Evolutionary conservation across 2,329 filamentous ascomycete species (phyloP), one percentile per base, ranked within the genome.

Genomic region (Penicillium sp.): DNA sequence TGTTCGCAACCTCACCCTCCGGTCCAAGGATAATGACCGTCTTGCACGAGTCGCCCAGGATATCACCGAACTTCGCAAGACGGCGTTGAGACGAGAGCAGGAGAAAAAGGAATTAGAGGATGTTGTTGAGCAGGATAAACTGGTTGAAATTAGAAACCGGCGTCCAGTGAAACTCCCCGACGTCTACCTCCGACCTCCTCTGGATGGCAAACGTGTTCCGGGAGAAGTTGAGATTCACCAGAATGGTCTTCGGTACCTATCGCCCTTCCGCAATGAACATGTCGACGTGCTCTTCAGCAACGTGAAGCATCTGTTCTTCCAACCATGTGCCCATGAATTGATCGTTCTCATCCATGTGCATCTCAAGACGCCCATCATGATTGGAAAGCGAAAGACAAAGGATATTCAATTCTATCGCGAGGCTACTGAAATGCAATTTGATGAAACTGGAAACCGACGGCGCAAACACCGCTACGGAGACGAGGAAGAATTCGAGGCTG

Each of bases 41-140:
- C 92, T 99, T 73, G 89, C 91, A 58, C 91, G 96, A 68, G 94
- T 99, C 65, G 89, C 92, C 13, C 89, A 89, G 60, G 90, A 96
- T 70, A 97, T 99, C 68, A 93, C 91, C 12, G 94, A 97, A 70
- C 88, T 99, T 81, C 96, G 97, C 80, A 96, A 94, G 73, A 91
- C 93, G 66, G 87, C 90, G 6, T 86, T 91, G 42, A 93, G 96
- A 76, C 90, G 91, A 68, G 94, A 99, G 75, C 93, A 97, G 70
- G 93, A 97, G 77, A 97, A 97, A 86, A 99, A 99, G 79, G 93
- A 99, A 68, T 89, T 99, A 89, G 94, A 99, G 73, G 94, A 99
- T 75, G 94, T 99, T 23, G 93, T 99, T 6, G 94, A 97, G 77
- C 94, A 99, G 75, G 94, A 99, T 74, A 99, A 99, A 80, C 86